Evolutionary conservation across 257 asterid species (phyloP), one percentile per base, ranked within the genome.

Genomic region (Coffea eugenioides): DNA sequence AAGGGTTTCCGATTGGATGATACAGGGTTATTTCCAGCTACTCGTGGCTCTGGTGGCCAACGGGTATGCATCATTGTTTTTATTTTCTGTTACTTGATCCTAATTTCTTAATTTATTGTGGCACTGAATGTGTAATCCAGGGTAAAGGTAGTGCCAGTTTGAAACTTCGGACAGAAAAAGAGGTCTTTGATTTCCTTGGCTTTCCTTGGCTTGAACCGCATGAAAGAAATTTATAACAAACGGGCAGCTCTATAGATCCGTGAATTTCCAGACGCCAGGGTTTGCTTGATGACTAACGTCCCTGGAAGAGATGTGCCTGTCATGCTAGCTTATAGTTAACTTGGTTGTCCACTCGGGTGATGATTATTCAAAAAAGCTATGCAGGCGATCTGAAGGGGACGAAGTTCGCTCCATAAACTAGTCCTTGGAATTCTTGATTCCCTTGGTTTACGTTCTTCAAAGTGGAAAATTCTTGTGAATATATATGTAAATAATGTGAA

Each of bases 181-280:
- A 95, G 84, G 97, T 95, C 78, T 93, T 93, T 68, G 95, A 95
- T 85, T 95, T 92, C 88, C 97, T 95, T 12, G 96, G 96, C 39
- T 95, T 89, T 84, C 97, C 97, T 31, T 91, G 91, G 93, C 88
- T 90, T 13, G 93, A 92, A 76, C 99, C 99, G 13, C 83, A 92
- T 80, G 88, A 92, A 76, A 90, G 99, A 84, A 95, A 95, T 75
- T 83, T 95, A 74, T 95, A 88, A 92, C 81, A 57, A n/a, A 46
- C 54, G 20, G 73, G 21, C 36, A 27, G 69, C 69, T 48, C 31
- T 34, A 16, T 59, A 23, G 16, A 71, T 15, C 73, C 27, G 34
- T 52, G 52, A 7, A 56, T 18, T 14, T 59, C 59, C 2, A 34
- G 68, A n/a, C 68, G 6, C 8, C 15, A 23, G 1, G 16, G 36